These are phyloP conservation scores for Tolypocladium tropicale DNA, from an alignment of 2,329 filamentous ascomycete species.

Conservation along the genomic window DNA sequence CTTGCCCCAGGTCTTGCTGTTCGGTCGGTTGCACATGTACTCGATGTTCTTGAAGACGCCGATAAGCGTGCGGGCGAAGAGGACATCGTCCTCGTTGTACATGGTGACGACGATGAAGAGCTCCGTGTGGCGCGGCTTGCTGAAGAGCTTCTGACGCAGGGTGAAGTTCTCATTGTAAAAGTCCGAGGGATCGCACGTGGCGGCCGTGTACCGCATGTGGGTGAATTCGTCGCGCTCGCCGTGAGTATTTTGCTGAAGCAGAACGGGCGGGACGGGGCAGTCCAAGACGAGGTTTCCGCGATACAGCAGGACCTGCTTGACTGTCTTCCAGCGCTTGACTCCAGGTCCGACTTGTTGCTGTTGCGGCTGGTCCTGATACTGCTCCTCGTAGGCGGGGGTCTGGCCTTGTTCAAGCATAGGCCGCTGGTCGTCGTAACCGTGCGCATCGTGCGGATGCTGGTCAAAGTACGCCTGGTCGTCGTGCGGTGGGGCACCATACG, in stretches of 20 bases:
- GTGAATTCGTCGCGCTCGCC: conserved; percentile 87
- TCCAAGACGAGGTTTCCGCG: conserved; percentile 94
- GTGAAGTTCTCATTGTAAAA: conserved; percentile 89
- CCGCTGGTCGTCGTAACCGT: conserved; percentile 58
- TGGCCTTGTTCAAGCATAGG: conserved; percentile 63
- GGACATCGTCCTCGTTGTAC: conserved; percentile 97
- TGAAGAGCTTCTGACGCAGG: conserved; percentile 81
- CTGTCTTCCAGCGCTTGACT: conserved; percentile 91
- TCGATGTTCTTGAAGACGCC: conserved; percentile 99
- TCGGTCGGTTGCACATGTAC: conserved; percentile 88
- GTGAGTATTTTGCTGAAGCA: conserved; percentile 81
- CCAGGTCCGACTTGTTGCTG: conserved; percentile 21
- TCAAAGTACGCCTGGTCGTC: conserved; percentile 49
- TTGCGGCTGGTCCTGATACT: conserved; percentile 33
- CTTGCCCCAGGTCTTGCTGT: conserved; percentile 96
- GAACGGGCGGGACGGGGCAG: conserved; percentile 82
- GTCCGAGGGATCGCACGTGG: conserved; percentile 83
- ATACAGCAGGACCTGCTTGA: conserved; percentile 96
- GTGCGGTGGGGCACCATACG: conserved; percentile 59
- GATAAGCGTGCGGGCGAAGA: conserved; percentile 91
- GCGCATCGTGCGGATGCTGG: conserved; percentile 23
- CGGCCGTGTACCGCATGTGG: conserved; percentile 88
- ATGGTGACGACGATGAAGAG: conserved; percentile 95
- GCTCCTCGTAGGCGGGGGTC: conserved; percentile 30
- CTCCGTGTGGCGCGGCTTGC: conserved; percentile 85